Base-by-base conservation (phyloP, 345 rosid genomes). In the Punica granatum region DNA sequence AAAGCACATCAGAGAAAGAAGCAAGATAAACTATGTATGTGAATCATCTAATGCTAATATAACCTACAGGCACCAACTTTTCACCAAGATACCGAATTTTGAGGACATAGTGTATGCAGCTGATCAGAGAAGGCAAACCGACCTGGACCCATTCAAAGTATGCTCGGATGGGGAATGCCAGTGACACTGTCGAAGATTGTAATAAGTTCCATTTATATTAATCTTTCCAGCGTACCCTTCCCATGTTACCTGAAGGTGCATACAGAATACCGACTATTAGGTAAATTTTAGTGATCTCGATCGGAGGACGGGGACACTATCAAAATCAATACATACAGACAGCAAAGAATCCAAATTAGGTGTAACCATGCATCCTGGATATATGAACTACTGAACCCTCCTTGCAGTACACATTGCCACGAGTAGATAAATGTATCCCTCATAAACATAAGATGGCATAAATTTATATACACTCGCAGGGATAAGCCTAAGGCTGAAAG, bases 91-190 rank as follows among this genome's bases (percentile, higher is more conserved):
- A 54, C 28, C 33, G 18, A 25, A 10, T 49, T 16, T 13, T 5
- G 3, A n/a, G 13, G 15, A 44, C n/a, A 23, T 21, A 21, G 9
- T 19, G n/a, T n/a, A 49, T 19, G 28, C 56, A 21, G 6, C 36
- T 15, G 7, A 30, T 18, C 42, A 46, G 41, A 34, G 54, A 8
- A 49, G 39, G 61, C 30, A 18, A 60, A 43, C 4, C 2, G 58
- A 83, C 97, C 88, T 83, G 42, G 82, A 42, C 56, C 89, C 88
- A 63, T 87, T 74, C 66, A 89, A 28, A 8, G 81, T 77, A 56
- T 92, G 93, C 68, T 89, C 92, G 8, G 96, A 79, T 0, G 94
- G 90, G 9, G 87, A 61, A 74, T 87, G 96, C 94, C 92, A 89
- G 59, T 89, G 94, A 16, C 83, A 81, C 21, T 88, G 90, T 10